Conservation (phyloP, 768 basidiomycete genomes). For the Leucogyrophana mollusca region DNA sequence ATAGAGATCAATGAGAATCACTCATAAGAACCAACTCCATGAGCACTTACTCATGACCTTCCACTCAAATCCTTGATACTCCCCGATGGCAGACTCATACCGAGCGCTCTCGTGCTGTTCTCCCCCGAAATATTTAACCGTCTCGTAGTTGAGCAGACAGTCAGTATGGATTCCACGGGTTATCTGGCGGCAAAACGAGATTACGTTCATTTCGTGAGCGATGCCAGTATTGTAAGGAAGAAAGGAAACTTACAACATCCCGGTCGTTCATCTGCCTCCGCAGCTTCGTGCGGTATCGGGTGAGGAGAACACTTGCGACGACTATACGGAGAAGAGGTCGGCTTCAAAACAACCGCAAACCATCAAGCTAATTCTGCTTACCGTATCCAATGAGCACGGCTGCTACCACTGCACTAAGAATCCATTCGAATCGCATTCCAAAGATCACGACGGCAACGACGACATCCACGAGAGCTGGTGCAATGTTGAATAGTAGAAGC, state of each 20-base stretch:
- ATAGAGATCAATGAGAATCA: conserved; percentile 2
- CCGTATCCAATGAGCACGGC: conserved; percentile 74
- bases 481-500: conserved; percentile 79
- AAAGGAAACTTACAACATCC: conserved; percentile 54
- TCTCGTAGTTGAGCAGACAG: conserved; percentile 77
- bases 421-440: conserved; percentile 61
- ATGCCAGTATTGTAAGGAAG: neutral
- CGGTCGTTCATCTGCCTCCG: conserved; percentile 79
- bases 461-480: conserved; percentile 83
- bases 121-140: conserved; percentile 88
- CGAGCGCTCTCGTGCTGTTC: conserved; percentile 76
- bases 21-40: neutral
- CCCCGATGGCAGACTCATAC: conserved; percentile 66
- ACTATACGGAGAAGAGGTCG: conserved; percentile 9
- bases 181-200: no score
- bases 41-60: conserved; percentile 62
- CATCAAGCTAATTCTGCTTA: conserved; percentile 24
- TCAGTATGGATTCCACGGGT: conserved; percentile 85
- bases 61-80: conserved; percentile 75
- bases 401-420: conserved; percentile 64
- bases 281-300: conserved; percentile 71
- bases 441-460: conserved; percentile 70
- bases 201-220: neutral
- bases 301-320: conserved; percentile 52
- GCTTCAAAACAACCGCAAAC: neutral